phyloP scores from a whole-genome alignment of 2,329 filamentous ascomycete species.

The Monosporascus sp. region DNA sequence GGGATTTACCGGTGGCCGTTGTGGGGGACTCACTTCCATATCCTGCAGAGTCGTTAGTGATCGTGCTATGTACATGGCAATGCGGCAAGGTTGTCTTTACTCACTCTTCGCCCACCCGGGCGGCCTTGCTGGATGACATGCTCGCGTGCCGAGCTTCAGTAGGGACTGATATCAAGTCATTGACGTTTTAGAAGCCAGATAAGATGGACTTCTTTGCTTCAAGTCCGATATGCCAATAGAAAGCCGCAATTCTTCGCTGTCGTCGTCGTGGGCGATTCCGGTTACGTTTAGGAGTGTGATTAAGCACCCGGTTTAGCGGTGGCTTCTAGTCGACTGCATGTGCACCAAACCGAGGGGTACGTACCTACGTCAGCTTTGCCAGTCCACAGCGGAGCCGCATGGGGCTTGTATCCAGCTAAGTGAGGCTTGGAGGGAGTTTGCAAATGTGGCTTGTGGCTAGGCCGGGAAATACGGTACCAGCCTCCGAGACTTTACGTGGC shows the following conservation, averaged over 20 bases:
- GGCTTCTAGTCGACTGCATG: background rate
- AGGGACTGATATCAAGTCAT: conserved; percentile 17
- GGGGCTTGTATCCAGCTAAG: too few relatives aligned
- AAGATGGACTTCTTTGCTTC: background rate
- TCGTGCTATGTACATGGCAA: background rate
- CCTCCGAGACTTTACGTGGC: background rate
- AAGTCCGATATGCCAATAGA: background rate
- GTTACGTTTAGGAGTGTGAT: background rate
- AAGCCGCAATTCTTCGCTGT: background rate
- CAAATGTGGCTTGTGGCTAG: too few relatives aligned
- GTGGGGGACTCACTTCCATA: conserved; percentile 75
- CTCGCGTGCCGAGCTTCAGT: conserved; percentile 23
- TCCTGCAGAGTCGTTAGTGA: conserved; percentile 44
- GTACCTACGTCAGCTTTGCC: background rate
- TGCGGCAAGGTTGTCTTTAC: conserved; percentile 23
- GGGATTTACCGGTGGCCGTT: too few relatives aligned
- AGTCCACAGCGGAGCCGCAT: too few relatives aligned
- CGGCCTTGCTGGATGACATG: conserved; percentile 58
- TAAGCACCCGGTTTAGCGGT: background rate
- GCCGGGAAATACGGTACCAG: background rate
- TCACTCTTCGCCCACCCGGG: conserved; percentile 58
- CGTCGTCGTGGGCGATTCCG: background rate
- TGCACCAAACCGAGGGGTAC: background rate
- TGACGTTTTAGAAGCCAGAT: conserved; percentile 3
- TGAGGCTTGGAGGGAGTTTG: too few relatives aligned